A percentile compares a stretch with the other conserved stretches of the same genome.
phyloP scores from a whole-genome alignment of 345 rosid species.

The Heritiera littoralis region DNA sequence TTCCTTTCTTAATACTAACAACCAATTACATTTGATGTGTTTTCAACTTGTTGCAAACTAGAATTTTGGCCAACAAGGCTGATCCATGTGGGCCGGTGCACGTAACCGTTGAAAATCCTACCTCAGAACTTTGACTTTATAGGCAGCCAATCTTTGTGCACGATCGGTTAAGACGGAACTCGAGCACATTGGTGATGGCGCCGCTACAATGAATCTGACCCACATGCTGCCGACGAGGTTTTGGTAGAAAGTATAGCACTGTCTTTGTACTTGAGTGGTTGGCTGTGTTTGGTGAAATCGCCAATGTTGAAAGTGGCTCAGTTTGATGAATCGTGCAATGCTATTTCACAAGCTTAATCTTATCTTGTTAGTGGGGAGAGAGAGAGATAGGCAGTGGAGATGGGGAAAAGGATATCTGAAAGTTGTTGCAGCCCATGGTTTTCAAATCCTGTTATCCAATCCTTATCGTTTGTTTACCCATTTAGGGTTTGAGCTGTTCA shows the following conservation, averaged over 20 bases:
- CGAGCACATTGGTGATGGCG: conserved; percentile 87
- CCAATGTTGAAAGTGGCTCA: not conserved
- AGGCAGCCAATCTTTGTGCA: conserved; percentile 83
- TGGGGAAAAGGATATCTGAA: not conserved
- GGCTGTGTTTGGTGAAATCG: not conserved
- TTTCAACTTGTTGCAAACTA: conserved; percentile 41
- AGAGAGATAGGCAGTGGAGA: not conserved
- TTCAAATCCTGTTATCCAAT: not conserved
- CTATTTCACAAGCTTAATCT: not conserved
- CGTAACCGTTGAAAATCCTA: conserved; percentile 35
- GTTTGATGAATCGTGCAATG: not conserved
- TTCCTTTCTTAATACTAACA: not conserved
- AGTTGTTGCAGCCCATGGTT: not conserved
- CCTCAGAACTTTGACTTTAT: conserved; percentile 49
- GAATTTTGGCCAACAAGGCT: not conserved
- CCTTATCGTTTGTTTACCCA: not conserved
- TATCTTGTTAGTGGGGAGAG: not conserved
- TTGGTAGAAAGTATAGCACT: no score
- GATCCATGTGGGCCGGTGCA: no score
- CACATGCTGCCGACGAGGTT: conserved; percentile 50
- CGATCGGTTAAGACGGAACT: conserved; percentile 56
- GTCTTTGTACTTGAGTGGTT: not conserved
- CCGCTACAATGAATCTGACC: conserved; percentile 60
- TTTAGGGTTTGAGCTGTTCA: not conserved
- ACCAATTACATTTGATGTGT: not conserved